Evolutionary conservation across 768 basidiomycete genomes (phyloP).

Genomic region (Auriculariales sp.): DNA sequence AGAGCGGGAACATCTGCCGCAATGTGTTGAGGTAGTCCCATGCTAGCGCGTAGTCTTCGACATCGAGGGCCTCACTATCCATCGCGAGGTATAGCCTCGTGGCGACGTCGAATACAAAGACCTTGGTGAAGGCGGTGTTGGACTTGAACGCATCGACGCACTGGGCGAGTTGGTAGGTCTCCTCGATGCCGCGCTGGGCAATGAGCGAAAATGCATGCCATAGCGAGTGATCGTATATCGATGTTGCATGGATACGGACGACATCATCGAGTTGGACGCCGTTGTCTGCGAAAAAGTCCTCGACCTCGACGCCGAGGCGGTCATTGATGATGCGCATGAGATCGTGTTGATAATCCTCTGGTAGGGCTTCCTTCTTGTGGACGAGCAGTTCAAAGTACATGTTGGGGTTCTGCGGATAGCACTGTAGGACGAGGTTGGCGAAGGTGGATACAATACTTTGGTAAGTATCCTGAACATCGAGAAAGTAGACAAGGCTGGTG

Average conservation of each 20-base stretch:
- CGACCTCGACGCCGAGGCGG: conserved; percentile 67
- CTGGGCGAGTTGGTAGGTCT: conserved; percentile 22
- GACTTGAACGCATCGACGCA: neutral
- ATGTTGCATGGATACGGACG: conserved; percentile 82
- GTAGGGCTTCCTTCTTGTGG: conserved; percentile 85
- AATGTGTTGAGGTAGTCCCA: conserved; percentile 85
- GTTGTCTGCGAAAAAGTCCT: conserved; percentile 39
- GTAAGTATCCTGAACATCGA: conserved; percentile 89
- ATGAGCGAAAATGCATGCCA: conserved; percentile 88
- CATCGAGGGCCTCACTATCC: conserved; percentile 83
- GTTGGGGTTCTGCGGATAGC: conserved; percentile 58
- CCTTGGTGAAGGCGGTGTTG: conserved; percentile 42
- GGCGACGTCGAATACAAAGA: conserved; percentile 78
- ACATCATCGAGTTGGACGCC: conserved; percentile 55
- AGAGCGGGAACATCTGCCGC: conserved; percentile 72
- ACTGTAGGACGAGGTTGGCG: conserved; percentile 66
- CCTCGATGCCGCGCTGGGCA: conserved; percentile 69
- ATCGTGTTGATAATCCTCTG: conserved; percentile 88
- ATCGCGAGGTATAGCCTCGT: conserved; percentile 87
- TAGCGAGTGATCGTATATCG: conserved; percentile 82
- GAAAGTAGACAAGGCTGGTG: conserved; percentile 78
- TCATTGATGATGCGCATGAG: conserved; percentile 76
- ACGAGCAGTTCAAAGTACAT: conserved; percentile 85
- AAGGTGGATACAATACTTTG: conserved; percentile 72
- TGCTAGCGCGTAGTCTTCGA: conserved; percentile 75